Evolutionary conservation across 2,329 filamentous ascomycete genomes (phyloP).

Genomic region (Purpureocillium lavendulum): DNA sequence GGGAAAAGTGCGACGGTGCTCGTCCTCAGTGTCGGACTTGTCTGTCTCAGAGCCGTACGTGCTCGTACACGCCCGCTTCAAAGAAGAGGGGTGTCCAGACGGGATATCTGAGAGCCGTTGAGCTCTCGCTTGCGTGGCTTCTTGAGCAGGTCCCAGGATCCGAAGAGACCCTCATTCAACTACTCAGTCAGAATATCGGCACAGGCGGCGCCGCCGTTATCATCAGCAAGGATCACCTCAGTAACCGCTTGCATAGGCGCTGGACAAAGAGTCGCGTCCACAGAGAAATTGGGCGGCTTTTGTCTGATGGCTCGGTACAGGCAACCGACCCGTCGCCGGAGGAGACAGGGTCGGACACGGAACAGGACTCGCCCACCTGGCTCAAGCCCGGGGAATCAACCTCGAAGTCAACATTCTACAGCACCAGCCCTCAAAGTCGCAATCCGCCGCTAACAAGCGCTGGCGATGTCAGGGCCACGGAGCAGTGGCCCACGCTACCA

Average conservation of each 20-base stretch:
- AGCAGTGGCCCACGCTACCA: constrained; percentile 27
- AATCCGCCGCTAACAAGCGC: too few species aligned
- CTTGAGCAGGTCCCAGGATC: constrained; percentile 53
- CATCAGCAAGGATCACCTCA: constrained; percentile 41
- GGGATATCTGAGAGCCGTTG: constrained; percentile 69
- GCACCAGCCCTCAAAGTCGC: background rate
- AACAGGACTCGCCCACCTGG: constrained; percentile 8
- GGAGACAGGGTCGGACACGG: constrained; percentile 16
- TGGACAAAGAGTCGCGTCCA: constrained; percentile 58
- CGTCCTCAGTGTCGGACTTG: constrained; percentile 62
- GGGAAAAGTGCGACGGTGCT: constrained; percentile 65
- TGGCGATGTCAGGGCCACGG: too few species aligned
- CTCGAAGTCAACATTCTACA: background rate
- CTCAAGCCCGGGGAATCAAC: constrained; percentile 1
- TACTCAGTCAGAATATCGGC: constrained; percentile 38
- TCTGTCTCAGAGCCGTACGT: constrained; percentile 51
- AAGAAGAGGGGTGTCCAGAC: constrained; percentile 74
- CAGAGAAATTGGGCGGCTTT: constrained; percentile 52
- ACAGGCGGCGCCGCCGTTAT: constrained; percentile 34
- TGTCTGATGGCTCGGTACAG: constrained; percentile 36
- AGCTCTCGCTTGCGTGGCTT: constrained; percentile 58
- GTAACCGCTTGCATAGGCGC: constrained; percentile 49
- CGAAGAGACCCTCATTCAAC: constrained; percentile 46
- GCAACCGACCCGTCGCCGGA: constrained; percentile 25
- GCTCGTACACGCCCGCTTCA: constrained; percentile 63